Evolutionary conservation across 1,139 yeast genomes (phyloP), one percentile per base, ranked within the genome.

Genomic region (Diutina rugosa): DNA sequence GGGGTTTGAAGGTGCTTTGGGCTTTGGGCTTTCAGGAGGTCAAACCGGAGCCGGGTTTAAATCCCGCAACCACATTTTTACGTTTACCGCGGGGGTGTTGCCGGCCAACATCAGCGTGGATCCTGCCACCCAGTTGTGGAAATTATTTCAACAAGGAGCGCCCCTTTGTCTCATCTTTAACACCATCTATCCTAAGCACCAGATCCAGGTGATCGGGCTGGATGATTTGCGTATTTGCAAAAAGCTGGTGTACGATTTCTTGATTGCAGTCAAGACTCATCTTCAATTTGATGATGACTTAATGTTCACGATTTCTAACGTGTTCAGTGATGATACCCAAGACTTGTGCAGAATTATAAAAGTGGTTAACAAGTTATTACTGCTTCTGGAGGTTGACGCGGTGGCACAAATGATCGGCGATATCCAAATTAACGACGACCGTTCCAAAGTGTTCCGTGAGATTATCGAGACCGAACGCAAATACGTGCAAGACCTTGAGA

Each of bases 91-190:
- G 51, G 95, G 95, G 32, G 84, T 85, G 21, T 71, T 86, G 55
- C 95, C 95, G 2, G 86, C 89, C 3, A 82, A 80, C 57, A 76
- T 82, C 58, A 79, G 81, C 57, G 86, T 88, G 63, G 99, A 93
- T 66, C 97, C 99, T 2, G 97, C 89, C 2, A 90, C 97, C 1
- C 91, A 90, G 61, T 70, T 93, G 56, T 89, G 97, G 84, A 85
- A 89, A 63, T 74, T 93, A 54, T 85, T 93, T 65, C 95, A 93
- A 63, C 90, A 88, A 64, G 99, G 99, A 7, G 87, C 96, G 2
- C 96, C 98, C 6, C 76, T 93, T 55, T 91, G 99, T 69, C 80
- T 89, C 55, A 73, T 93, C 8, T 89, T 87, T 74, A 91, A 93
- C 70, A 70, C 77, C 35, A 72, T 85, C 41, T 64, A 66, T 47